A percentile compares a stretch with the other conserved stretches of the same genome.
Evolutionary conservation across 176 grass and related monocot genomes (phyloP).

Genomic region (barley (Hordeum vulgare)): MorexV3_pseudomolecules_assembly NC_058519.1:572826797-572827296

Average conservation of each 20-base stretch:
- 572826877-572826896: constrained; percentile 68
- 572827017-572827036: constrained; percentile 3
- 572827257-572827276: constrained; percentile 46
- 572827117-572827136: constrained; percentile 33
- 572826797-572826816: constrained; percentile 23
- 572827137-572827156: not conserved
- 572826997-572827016: not conserved
- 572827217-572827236: constrained; percentile 47
- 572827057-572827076: not conserved
- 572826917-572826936: constrained; percentile 16
- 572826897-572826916: constrained; percentile 36
- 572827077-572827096: constrained; percentile 44
- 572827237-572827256: constrained; percentile 54
- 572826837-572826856: constrained; percentile 20
- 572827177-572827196: constrained; percentile 28
- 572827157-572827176: not conserved
- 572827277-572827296: constrained; percentile 54
- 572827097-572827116: constrained; percentile 40
- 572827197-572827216: constrained; percentile 74
- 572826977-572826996: not conserved
- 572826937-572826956: not conserved
- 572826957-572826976: constrained; percentile 4
- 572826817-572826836: constrained; percentile 26
- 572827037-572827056: constrained; percentile 1
- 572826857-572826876: constrained; percentile 42